A percentile compares a stretch with the other conserved stretches of the same genome.
phyloP scores from a whole-genome alignment of 352 stramenopile genomes.

The Globisporangium megalacanthum region DNA sequence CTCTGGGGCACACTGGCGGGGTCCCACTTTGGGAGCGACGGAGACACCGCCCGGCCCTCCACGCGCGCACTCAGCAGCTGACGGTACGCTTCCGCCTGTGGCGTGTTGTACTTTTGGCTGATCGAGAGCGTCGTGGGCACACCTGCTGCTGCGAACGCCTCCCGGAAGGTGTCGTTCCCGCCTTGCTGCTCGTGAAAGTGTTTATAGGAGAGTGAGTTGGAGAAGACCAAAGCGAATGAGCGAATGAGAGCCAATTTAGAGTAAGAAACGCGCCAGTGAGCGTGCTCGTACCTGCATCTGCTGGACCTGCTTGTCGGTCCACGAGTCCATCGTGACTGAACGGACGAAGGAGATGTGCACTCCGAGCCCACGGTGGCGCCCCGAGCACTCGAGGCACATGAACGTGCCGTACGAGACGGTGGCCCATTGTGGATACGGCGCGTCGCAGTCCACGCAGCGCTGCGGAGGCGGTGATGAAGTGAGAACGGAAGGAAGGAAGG shows the following conservation, averaged over 20 bases:
- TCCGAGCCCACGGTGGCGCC: conserved; percentile 87
- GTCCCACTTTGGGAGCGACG: conserved; percentile 64
- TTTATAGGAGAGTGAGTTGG: neutral
- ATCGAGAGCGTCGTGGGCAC: conserved; percentile 75
- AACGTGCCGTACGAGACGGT: conserved; percentile 94
- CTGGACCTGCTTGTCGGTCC: conserved; percentile 83
- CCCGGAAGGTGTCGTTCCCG: conserved; percentile 69
- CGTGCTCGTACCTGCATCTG: conserved; percentile 61
- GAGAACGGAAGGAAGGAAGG: neutral
- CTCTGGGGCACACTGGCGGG: conserved; percentile 29
- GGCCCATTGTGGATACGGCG: conserved; percentile 92
- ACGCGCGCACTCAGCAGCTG: conserved; percentile 54
- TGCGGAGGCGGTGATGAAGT: conserved; percentile 4
- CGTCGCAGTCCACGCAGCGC: conserved; percentile 93
- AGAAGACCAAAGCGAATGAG: neutral
- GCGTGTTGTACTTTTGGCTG: conserved; percentile 81
- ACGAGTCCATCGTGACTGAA: conserved; percentile 85
- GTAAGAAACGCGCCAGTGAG: neutral
- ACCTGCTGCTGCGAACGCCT: conserved; percentile 51
- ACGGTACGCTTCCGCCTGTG: conserved; percentile 73
- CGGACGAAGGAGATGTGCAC: conserved; percentile 93
- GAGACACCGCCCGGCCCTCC: conserved; percentile 33
- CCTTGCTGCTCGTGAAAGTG: conserved; percentile 26
- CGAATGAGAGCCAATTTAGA: too few species aligned
- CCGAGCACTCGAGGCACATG: conserved; percentile 94